Conservation (phyloP, 768 basidiomycete genomes). For the Lactarius sp. region DNA sequence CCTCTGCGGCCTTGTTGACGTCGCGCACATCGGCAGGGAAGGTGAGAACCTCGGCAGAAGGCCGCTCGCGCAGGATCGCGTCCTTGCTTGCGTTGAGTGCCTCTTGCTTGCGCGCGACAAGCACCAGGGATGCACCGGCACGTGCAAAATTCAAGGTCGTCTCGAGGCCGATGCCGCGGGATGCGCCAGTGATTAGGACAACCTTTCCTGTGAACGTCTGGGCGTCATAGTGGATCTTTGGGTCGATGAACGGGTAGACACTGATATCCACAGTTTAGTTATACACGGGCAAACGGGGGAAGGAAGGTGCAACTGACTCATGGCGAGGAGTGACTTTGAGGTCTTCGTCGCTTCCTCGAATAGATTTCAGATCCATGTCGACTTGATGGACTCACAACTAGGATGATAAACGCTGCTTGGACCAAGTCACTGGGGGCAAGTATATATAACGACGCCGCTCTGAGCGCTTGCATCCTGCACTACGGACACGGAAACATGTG, state of each 20-base stretch:
- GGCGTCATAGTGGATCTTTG: conserved; percentile 3
- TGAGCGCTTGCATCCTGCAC: too few species aligned
- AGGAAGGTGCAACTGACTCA: neutral
- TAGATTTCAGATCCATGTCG: too few species aligned
- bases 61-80: neutral
- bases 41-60: neutral
- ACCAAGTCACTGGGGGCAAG: too few species aligned
- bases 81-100: neutral
- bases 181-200: neutral
- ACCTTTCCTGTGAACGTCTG: conserved; percentile 23
- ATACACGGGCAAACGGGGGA: neutral
- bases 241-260: conserved; percentile 13
- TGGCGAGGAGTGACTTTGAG: neutral
- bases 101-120: neutral
- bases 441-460: too few species aligned
- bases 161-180: too few species aligned
- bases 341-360: neutral
- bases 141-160: conserved; percentile 7
- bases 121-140: conserved; percentile 22
- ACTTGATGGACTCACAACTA: too few species aligned
- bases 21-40: too few species aligned
- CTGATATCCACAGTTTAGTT: too few species aligned
- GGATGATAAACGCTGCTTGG: too few species aligned
- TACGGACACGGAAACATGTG: too few species aligned
- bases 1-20: neutral